Conservation (phyloP, 768 basidiomycete genomes). For the Tulasnella sp. region DNA sequence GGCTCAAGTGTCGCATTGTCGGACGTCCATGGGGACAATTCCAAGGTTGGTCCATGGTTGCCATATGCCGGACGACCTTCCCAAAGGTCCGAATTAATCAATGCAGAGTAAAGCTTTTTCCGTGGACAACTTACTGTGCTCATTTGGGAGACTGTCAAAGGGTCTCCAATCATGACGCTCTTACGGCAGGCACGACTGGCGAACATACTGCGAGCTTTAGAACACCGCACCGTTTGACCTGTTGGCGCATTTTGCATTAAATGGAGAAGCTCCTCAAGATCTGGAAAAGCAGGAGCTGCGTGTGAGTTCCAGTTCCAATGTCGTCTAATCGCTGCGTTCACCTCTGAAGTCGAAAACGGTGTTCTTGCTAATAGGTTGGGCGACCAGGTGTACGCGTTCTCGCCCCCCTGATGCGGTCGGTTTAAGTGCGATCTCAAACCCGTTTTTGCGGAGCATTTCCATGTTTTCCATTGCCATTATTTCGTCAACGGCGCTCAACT, state of each 20-base stretch:
- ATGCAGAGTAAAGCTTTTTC: neutral
- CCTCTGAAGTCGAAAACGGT: constrained; percentile 87
- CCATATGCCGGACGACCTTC: constrained; percentile 74
- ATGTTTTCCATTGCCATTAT: constrained; percentile 79
- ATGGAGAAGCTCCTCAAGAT: constrained; percentile 88
- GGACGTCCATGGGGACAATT: constrained; percentile 82
- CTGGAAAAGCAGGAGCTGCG: constrained; percentile 34
- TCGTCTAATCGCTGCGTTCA: constrained; percentile 27
- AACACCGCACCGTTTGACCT: constrained; percentile 82
- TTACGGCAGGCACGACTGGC: constrained; percentile 92
- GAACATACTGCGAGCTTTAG: constrained; percentile 92
- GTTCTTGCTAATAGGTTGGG: constrained; percentile 86
- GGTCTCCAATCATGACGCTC: constrained; percentile 92
- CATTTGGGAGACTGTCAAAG: constrained; percentile 75
- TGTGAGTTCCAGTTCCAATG: neutral
- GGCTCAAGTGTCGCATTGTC: constrained; percentile 34
- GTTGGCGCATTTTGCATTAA: constrained; percentile 68
- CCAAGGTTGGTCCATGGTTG: constrained; percentile 79
- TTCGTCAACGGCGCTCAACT: constrained; percentile 85
- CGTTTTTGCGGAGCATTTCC: constrained; percentile 74
- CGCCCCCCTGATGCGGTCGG: constrained; percentile 38
- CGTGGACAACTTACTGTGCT: constrained; percentile 30
- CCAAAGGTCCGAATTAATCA: neutral
- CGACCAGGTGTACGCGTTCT: constrained; percentile 54
- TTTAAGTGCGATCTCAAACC: constrained; percentile 67